Evolutionary conservation across 73 alveolate genomes (phyloP), one percentile per base, ranked within the genome.

Genomic region (Uronychia binucleata): DNA sequence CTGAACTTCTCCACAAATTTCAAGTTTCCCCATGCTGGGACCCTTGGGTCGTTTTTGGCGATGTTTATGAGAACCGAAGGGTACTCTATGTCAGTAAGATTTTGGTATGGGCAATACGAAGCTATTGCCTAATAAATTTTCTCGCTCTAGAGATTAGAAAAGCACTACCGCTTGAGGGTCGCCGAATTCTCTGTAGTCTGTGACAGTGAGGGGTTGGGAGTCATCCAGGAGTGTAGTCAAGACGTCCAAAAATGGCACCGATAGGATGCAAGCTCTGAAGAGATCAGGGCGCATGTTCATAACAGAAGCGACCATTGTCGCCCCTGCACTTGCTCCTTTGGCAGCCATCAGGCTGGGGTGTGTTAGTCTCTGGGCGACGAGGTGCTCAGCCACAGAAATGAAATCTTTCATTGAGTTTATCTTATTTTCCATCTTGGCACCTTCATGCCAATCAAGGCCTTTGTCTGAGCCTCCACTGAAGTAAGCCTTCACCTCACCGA

Each of bases 401-500:
- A 96, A 85, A 74, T 96, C 99, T 30, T 85, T 77, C 60, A 94
- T 75, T 1, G 96, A 80, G 33, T 87, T 94, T 28, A 75, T 76
- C 85, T 96, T 96, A 28, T 90, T 92, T 29, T 77, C 90, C 34
- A 85, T 87, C 34, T 92, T 94, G 0, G 97, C 99, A 28, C 85
- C 77, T 83, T 90, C 80, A 85, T 96, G 99, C 99, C 99, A 96
- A 77, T 89, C 76, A 1, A 89, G 58, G 8, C 99, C 99, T 77
- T 89, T 90, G 77, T 96, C 99, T 46, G 96, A 94, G 0, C 98
- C 99, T 26, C 99, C 99, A 90, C 99, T 89, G n/a, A n/a, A n/a
- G n/a, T n/a, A n/a, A n/a, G n/a, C n/a, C n/a, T n/a, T n/a, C n/a
- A n/a, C n/a, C n/a, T n/a, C n/a, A n/a, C n/a, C n/a, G n/a, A 0